Evolutionary conservation across 1,284 basidiomycete species (phyloP).

Genomic region (Cryptococcus hybrid): DNA sequence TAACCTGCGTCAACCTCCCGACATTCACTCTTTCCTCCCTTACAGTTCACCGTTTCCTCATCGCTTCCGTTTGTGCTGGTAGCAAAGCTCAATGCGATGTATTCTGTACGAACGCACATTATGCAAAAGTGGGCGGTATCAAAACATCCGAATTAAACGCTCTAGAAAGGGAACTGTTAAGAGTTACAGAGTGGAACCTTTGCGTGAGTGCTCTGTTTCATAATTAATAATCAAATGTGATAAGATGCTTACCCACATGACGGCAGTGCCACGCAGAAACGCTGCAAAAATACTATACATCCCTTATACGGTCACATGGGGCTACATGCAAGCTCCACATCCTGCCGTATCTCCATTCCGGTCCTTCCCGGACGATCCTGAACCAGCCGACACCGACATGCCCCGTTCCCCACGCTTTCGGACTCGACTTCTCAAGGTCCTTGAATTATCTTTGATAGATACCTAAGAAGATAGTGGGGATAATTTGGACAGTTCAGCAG

Average conservation of each 20-base stretch:
- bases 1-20: constrained; percentile 76
- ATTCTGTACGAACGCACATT: constrained; percentile 88
- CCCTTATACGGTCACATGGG: constrained; percentile 49
- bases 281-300: constrained; percentile 51
- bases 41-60: constrained; percentile 93
- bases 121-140: constrained; percentile 92
- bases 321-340: constrained; percentile 38
- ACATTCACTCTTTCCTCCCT: constrained; percentile 84
- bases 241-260: neutral
- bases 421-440: neutral
- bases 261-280: constrained; percentile 48
- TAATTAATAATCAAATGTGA: neutral
- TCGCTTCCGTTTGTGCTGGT: constrained; percentile 80
- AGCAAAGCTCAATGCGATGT: constrained; percentile 90
- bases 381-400: constrained; percentile 7
- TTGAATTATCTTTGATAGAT: no score
- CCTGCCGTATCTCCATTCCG: constrained; percentile 39
- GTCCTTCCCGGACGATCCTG: constrained; percentile 32
- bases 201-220: constrained; percentile 61
- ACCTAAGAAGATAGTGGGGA: no score
- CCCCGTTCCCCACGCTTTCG: neutral
- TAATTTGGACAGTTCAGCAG: no score
- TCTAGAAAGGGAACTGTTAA: constrained; percentile 86
- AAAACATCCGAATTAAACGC: constrained; percentile 83
- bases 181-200: constrained; percentile 85